A percentile compares a stretch with the other conserved stretches of the same genome.
Evolutionary conservation across 148 eudicot genomes (phyloP).

Genomic region (Persicaria tinctoria): DNA sequence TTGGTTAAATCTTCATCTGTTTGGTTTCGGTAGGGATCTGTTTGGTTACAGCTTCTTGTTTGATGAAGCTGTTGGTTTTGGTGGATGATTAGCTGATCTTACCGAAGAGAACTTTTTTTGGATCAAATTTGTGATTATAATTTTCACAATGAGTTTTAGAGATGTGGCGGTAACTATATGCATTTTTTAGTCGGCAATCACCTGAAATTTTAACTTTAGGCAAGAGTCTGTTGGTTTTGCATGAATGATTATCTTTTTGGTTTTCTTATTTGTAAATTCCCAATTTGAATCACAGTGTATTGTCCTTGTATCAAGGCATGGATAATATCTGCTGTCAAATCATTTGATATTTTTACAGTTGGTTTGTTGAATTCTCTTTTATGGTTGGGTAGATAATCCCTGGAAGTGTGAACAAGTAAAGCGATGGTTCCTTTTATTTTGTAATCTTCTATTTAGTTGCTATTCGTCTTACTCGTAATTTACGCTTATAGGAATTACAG

Average conservation of each 20-base stretch:
- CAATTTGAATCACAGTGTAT: too few relatives aligned
- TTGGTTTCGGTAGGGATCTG: neutral
- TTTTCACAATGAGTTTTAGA: neutral
- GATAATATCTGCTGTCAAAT: neutral
- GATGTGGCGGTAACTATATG: too few relatives aligned
- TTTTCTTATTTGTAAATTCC: too few relatives aligned
- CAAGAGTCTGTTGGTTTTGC: neutral
- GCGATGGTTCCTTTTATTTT: neutral
- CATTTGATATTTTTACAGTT: neutral
- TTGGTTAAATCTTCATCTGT: neutral
- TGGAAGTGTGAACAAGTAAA: neutral
- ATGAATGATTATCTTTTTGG: neutral
- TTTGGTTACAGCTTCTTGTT: neutral
- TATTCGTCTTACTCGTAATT: neutral
- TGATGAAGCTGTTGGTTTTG: neutral
- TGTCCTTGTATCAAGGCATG: neutral
- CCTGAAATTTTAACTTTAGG: neutral
- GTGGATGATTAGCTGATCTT: neutral
- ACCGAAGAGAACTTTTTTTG: neutral
- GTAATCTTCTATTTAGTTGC: neutral
- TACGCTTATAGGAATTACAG: too few relatives aligned
- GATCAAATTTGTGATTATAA: slow-evolving; percentile 3
- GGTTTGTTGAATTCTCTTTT: neutral
- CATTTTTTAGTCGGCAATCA: too few relatives aligned
- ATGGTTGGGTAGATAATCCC: neutral